phyloP scores from a whole-genome alignment of 2,329 filamentous ascomycete species.

The Aureobasidium subglaciale region DNA sequence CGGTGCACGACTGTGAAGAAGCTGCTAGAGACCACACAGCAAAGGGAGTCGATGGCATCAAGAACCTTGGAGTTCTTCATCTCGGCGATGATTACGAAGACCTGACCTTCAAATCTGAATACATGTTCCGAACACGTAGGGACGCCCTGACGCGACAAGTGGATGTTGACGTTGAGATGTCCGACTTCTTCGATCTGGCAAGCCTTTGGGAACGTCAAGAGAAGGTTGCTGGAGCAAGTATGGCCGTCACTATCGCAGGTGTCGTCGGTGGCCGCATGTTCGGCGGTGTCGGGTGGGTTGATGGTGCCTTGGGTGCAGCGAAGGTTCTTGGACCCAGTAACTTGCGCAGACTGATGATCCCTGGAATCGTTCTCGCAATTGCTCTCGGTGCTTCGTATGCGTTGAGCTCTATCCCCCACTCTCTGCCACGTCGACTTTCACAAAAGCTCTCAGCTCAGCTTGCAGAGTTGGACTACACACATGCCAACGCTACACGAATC shows the following conservation, averaged over 20 bases:
- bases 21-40: conserved; percentile 73
- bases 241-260: conserved; percentile 86
- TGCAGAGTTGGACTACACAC: conserved; percentile 80
- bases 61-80: conserved; percentile 79
- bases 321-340: conserved; percentile 76
- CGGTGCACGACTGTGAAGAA: conserved; percentile 75
- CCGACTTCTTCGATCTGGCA: conserved; percentile 87
- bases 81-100: conserved; percentile 81
- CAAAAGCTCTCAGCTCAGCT: conserved; percentile 79
- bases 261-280: conserved; percentile 76
- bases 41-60: conserved; percentile 76
- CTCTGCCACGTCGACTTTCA: conserved; percentile 77
- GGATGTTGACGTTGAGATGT: conserved; percentile 77
- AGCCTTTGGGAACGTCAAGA: conserved; percentile 83
- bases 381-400: conserved; percentile 72
- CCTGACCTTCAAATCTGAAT: conserved; percentile 79
- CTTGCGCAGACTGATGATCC: conserved; percentile 70
- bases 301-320: conserved; percentile 74
- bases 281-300: conserved; percentile 80
- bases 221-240: conserved; percentile 86
- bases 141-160: conserved; percentile 79
- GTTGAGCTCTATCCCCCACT: conserved; percentile 78
- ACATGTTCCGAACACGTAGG: conserved; percentile 84
- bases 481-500: conserved; percentile 79
- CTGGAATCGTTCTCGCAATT: conserved; percentile 68